Conservation (phyloP, 306 rosid species). For the Dalbergia cochinchinensis region DNA sequence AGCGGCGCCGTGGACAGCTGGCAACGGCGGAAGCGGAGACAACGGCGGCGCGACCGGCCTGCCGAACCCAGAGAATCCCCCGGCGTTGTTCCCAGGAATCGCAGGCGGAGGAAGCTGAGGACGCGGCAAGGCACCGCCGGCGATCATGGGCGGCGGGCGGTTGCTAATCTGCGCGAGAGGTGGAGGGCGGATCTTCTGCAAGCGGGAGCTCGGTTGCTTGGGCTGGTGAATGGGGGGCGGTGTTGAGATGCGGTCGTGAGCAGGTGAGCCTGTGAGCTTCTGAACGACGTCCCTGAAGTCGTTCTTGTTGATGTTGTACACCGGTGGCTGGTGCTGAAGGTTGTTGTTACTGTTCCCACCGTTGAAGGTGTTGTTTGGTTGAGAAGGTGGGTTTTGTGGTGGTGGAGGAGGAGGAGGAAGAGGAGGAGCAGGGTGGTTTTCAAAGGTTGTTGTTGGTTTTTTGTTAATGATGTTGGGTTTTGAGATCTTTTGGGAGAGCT, state of each 20-base stretch:
- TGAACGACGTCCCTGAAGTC: conserved; percentile 97
- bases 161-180: conserved; percentile 75
- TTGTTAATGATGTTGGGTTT: conserved; percentile 58
- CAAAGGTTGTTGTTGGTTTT: conserved; percentile 53
- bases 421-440: conserved; percentile 18
- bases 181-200: conserved; percentile 96
- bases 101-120: conserved; percentile 43
- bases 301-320: conserved; percentile 94
- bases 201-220: conserved; percentile 83
- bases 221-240: conserved; percentile 89
- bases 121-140: conserved; percentile 45
- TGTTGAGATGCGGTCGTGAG: conserved; percentile 77
- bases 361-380: neutral
- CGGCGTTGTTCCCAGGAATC: conserved; percentile 38
- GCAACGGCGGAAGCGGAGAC: conserved; percentile 92
- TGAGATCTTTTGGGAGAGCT: conserved; percentile 95
- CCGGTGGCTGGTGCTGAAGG: conserved; percentile 92
- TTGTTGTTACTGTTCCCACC: neutral
- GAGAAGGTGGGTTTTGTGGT: conserved; percentile 30
- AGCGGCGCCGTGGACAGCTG: conserved; percentile 85
- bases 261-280: conserved; percentile 97
- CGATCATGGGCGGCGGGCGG: conserved; percentile 68
- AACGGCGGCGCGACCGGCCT: conserved; percentile 66
- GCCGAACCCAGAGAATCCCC: conserved; percentile 46
- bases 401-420: conserved; percentile 3